phyloP scores from a whole-genome alignment of 78 protist species.

The Paratrimastix pyriformis region DNA sequence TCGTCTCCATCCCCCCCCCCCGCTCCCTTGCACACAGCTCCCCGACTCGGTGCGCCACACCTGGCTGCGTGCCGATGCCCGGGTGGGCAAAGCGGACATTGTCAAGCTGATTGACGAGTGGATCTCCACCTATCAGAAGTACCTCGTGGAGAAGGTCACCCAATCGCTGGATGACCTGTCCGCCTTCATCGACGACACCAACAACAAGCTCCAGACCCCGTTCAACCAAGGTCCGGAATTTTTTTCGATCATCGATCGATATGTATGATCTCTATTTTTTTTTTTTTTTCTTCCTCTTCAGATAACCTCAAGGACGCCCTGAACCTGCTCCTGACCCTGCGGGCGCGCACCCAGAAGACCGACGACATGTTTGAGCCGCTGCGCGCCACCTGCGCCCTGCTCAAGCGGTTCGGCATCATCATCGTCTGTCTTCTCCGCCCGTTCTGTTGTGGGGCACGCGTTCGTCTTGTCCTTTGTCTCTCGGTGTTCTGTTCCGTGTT shows the following conservation, averaged over 20 bases:
- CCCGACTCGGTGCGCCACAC: background rate
- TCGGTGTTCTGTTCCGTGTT: no score
- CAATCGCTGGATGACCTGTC: conserved; percentile 19
- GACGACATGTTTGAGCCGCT: conserved; percentile 23
- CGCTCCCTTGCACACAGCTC: no score
- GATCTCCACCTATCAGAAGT: conserved; percentile 17
- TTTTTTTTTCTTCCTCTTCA: no score
- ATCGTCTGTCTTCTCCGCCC: no score
- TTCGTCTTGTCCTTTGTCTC: no score
- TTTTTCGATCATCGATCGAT: no score
- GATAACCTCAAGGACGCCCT: conserved; percentile 3
- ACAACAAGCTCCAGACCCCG: background rate
- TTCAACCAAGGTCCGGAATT: no score
- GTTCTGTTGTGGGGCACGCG: no score
- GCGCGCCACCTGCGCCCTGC: conserved; percentile 27
- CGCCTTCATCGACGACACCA: background rate
- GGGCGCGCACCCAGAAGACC: conserved; percentile 19
- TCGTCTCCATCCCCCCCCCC: no score
- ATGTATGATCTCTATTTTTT: no score
- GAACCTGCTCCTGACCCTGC: conserved; percentile 11
- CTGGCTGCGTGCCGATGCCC: conserved; percentile 47
- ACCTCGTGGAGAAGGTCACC: conserved; percentile 17
- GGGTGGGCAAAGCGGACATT: conserved; percentile 34
- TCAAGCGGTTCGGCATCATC: conserved; percentile 14
- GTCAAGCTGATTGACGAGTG: conserved; percentile 26